Evolutionary conservation across 352 stramenopile species (phyloP).

Genomic region (Pythium myriotylum): DNA sequence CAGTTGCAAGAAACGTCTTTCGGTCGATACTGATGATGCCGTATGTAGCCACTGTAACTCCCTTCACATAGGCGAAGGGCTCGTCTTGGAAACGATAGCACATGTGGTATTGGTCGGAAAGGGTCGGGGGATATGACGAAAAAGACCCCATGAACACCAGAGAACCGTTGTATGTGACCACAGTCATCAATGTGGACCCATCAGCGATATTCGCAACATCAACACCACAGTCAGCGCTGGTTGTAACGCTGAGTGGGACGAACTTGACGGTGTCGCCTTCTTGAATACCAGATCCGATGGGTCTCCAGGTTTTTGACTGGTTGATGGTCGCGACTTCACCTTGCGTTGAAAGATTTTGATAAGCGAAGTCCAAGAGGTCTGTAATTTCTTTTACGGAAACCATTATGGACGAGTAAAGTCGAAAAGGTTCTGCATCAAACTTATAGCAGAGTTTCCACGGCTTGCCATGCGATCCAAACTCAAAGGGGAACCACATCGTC

Average conservation of each 20-base stretch:
- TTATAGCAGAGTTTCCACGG: conserved; percentile 69
- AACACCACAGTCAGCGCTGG: conserved; percentile 52
- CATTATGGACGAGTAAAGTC: conserved; percentile 41
- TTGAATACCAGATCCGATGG: conserved; percentile 49
- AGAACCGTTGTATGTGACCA: conserved; percentile 8
- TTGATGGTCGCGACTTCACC: conserved; percentile 50
- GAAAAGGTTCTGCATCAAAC: conserved; percentile 56
- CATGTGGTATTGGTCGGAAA: conserved; percentile 55
- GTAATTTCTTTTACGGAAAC: conserved; percentile 61
- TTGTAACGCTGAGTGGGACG: conserved; percentile 45
- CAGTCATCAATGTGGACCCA: conserved; percentile 42
- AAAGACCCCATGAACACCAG: conserved; percentile 47
- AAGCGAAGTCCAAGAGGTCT: conserved; percentile 41
- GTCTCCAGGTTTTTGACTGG: conserved; percentile 50
- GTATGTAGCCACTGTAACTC: conserved; percentile 47
- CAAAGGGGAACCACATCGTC: conserved; percentile 58
- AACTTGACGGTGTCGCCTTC: conserved; percentile 56
- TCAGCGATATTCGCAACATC: conserved; percentile 38
- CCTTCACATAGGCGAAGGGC: conserved; percentile 51
- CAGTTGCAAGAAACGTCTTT: conserved; percentile 42
- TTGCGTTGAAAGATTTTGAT: conserved; percentile 28
- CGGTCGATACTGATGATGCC: conserved; percentile 49
- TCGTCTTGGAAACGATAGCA: conserved; percentile 79
- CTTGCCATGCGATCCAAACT: conserved; percentile 46
- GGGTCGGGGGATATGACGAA: conserved; percentile 37